phyloP scores from a whole-genome alignment of 1,284 basidiomycete genomes.

The Ceratobasidium sp. region DNA sequence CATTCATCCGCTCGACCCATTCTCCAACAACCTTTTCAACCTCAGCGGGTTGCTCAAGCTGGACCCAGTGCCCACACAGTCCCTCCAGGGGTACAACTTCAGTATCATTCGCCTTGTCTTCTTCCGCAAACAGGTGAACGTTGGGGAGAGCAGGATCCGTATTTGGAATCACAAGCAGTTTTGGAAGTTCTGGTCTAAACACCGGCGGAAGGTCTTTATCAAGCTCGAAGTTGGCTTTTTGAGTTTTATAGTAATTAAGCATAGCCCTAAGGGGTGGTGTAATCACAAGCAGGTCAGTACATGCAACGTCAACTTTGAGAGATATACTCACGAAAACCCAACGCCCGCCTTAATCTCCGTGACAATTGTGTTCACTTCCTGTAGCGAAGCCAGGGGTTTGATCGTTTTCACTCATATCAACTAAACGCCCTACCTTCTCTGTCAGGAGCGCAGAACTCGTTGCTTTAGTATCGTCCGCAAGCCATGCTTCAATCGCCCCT shows the following conservation, averaged over 20 bases:
- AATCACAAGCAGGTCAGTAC: background rate
- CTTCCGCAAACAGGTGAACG: background rate
- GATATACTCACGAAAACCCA: constrained; percentile 26
- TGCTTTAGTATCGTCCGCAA: constrained; percentile 18
- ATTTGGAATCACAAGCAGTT: constrained; percentile 34
- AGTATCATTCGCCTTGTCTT: background rate
- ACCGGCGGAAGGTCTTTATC: constrained; percentile 33
- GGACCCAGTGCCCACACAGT: constrained; percentile 33
- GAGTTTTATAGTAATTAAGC: constrained; percentile 37
- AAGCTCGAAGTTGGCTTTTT: constrained; percentile 28
- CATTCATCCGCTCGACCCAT: constrained; percentile 31
- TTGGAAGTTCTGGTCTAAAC: constrained; percentile 31
- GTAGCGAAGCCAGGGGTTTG: background rate
- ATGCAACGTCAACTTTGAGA: too few species aligned
- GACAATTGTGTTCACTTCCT: constrained; percentile 35
- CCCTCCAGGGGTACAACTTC: constrained; percentile 19
- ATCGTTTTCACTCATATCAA: too few species aligned
- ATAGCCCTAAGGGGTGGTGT: constrained; percentile 15
- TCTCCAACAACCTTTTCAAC: constrained; percentile 40
- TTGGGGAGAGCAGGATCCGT: constrained; percentile 20
- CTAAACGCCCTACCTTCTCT: constrained; percentile 9
- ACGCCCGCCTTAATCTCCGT: constrained; percentile 29
- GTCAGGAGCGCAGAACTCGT: constrained; percentile 10
- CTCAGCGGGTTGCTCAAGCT: constrained; percentile 35
- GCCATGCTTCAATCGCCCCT: constrained; percentile 22